phyloP scores from a whole-genome alignment of 2,329 filamentous ascomycete genomes.

The Pseudodiploospora longispora region DNA sequence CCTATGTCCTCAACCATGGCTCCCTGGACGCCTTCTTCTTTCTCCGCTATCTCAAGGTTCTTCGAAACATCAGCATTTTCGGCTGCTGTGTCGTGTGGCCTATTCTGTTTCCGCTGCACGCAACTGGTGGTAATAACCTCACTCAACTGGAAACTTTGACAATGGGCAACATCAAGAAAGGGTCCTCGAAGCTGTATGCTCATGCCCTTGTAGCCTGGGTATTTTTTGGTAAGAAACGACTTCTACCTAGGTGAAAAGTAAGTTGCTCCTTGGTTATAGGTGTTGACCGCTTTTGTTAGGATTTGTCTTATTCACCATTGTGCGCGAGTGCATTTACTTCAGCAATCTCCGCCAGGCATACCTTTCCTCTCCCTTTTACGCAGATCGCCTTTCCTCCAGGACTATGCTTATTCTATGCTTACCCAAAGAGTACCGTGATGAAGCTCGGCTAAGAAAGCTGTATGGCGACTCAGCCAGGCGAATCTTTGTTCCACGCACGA shows the following conservation, averaged over 20 bases:
- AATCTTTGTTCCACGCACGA: constrained; percentile 77
- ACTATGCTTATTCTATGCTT: constrained; percentile 87
- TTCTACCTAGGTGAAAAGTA: not conserved
- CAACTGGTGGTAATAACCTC: constrained; percentile 62
- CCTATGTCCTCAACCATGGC: constrained; percentile 79
- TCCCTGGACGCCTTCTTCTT: constrained; percentile 90
- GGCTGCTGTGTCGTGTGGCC: constrained; percentile 83
- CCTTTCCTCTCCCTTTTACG: constrained; percentile 74
- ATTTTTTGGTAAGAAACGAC: constrained; percentile 44
- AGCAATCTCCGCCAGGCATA: constrained; percentile 92
- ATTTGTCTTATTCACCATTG: constrained; percentile 83
- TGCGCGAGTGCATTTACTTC: constrained; percentile 82
- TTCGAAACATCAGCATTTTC: constrained; percentile 78
- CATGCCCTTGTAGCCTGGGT: constrained; percentile 74
- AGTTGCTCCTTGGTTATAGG: not conserved
- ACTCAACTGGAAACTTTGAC: constrained; percentile 68
- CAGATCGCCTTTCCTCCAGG: constrained; percentile 77
- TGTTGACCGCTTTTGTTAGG: constrained; percentile 32
- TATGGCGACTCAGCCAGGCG: constrained; percentile 77
- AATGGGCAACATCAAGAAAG: constrained; percentile 66
- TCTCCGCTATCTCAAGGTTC: constrained; percentile 59
- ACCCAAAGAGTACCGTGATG: constrained; percentile 67
- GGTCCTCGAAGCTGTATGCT: constrained; percentile 61
- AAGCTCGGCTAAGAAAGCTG: constrained; percentile 67
- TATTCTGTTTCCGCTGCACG: constrained; percentile 77